Conservation (phyloP, 2,329 filamentous ascomycete species). For the Neonectria coccinea region DNA sequence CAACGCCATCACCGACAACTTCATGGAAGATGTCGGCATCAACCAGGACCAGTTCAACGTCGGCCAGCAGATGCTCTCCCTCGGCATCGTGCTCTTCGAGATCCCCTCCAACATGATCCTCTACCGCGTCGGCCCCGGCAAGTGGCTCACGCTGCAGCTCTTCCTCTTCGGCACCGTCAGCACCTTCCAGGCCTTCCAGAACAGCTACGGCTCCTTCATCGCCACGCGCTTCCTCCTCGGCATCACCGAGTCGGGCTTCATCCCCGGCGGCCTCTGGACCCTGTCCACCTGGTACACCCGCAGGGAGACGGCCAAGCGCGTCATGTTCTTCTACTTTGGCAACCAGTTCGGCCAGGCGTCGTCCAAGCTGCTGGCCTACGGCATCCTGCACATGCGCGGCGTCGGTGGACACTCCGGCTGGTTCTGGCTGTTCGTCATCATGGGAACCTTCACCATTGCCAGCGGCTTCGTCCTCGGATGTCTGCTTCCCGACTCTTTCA, state of each 20-base stretch:
- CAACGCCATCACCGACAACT: conserved; percentile 61
- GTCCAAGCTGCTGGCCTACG: conserved; percentile 56
- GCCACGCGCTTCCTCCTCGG: conserved; percentile 64
- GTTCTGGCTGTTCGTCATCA: conserved; percentile 67
- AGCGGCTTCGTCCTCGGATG: conserved; percentile 56
- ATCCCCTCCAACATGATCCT: conserved; percentile 54
- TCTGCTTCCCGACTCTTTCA: conserved; percentile 59
- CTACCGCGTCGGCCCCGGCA: conserved; percentile 55
- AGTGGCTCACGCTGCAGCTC: conserved; percentile 65
- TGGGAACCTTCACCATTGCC: conserved; percentile 64
- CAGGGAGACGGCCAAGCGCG: conserved; percentile 63
- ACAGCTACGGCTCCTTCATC: conserved; percentile 60
- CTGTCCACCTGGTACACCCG: conserved; percentile 68
- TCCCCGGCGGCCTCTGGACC: conserved; percentile 63
- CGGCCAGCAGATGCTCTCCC: conserved; percentile 62
- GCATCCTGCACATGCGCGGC: conserved; percentile 63
- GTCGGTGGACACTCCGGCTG: conserved; percentile 62
- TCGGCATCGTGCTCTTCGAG: conserved; percentile 61
- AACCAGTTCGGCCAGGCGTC: conserved; percentile 61
- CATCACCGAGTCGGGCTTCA: conserved; percentile 66
- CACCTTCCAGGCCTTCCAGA: conserved; percentile 66
- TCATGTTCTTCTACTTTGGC: conserved; percentile 68
- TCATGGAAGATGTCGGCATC: conserved; percentile 62
- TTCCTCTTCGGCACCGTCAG: conserved; percentile 65
- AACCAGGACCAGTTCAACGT: conserved; percentile 65